A percentile compares a stretch with the other conserved stretches of the same genome.
Conservation (phyloP, 1,284 basidiomycete species). For the Austroboletus novae-zelandiae region DNA sequence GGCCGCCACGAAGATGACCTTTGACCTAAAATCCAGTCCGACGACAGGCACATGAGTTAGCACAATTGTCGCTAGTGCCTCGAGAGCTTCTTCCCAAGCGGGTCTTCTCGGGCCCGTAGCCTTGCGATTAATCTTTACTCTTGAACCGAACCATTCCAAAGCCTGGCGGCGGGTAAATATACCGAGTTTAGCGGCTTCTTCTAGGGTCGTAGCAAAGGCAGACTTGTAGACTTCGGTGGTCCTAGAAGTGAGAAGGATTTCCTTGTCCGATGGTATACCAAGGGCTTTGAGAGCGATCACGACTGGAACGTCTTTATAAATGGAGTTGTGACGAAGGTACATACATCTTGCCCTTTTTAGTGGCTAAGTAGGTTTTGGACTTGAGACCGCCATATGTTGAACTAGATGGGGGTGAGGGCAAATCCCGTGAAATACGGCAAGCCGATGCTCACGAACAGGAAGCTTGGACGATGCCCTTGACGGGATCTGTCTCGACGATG, state of each 20-base stretch:
- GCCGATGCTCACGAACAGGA: conserved; percentile 79
- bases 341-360: conserved; percentile 91
- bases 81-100: conserved; percentile 91
- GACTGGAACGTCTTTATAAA: conserved; percentile 97
- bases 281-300: conserved; percentile 96
- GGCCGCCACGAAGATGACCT: conserved; percentile 96
- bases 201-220: conserved; percentile 89
- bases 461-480: conserved; percentile 92
- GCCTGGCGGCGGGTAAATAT: conserved; percentile 94
- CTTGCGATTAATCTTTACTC: conserved; percentile 87
- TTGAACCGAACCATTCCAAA: conserved; percentile 90
- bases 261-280: conserved; percentile 96
- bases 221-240: conserved; percentile 88
- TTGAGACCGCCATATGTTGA: conserved; percentile 97
- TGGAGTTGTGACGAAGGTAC: conserved; percentile 98
- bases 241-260: conserved; percentile 95
- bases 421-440: background rate
- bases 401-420: conserved; percentile 40
- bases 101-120: conserved; percentile 81
- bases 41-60: conserved; percentile 95
- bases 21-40: conserved; percentile 89
- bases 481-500: conserved; percentile 92
- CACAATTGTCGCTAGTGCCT: conserved; percentile 95
- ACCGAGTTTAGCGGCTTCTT: conserved; percentile 89
- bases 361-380: conserved; percentile 97